Evolutionary conservation across 768 basidiomycete genomes (phyloP).

Genomic region (Boletus rufocinnamomeus): DNA sequence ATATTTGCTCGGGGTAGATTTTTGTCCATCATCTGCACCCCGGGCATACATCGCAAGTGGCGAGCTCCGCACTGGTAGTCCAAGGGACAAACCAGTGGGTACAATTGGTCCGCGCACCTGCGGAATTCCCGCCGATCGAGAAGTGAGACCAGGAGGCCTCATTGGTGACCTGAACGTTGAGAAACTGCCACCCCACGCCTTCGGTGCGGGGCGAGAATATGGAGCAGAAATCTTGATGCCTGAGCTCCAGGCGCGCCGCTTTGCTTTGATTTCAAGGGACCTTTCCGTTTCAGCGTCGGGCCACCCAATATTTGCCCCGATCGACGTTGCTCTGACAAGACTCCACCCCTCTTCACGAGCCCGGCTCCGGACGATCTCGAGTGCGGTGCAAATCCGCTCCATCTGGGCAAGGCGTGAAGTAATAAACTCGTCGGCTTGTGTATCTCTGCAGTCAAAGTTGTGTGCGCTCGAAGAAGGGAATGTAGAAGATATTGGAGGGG

Average conservation of each 20-base stretch:
- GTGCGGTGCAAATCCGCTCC: slow-evolving; percentile 43
- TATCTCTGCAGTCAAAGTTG: slow-evolving; percentile 2
- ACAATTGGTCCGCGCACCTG: slow-evolving; percentile 24
- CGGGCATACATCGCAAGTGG: slow-evolving; percentile 46
- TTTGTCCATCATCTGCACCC: slow-evolving; percentile 41
- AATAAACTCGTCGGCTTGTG: slow-evolving; percentile 16
- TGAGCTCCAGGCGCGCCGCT: slow-evolving; percentile 69
- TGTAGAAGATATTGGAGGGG: neutral
- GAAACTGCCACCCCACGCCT: slow-evolving; percentile 22
- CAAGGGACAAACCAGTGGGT: slow-evolving; percentile 46
- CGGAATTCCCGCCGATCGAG: neutral
- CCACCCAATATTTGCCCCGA: slow-evolving; percentile 29
- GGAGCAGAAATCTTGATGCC: slow-evolving; percentile 43
- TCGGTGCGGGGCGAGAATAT: slow-evolving; percentile 14
- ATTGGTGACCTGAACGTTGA: neutral
- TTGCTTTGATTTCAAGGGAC: slow-evolving; percentile 57
- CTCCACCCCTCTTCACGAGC: slow-evolving; percentile 41
- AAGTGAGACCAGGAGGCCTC: slow-evolving; percentile 26
- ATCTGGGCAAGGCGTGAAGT: slow-evolving; percentile 26
- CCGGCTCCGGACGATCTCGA: slow-evolving; percentile 45
- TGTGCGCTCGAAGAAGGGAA: slow-evolving; percentile 12
- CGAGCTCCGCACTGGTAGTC: slow-evolving; percentile 52
- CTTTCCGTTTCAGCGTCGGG: slow-evolving; percentile 29
- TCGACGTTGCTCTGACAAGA: slow-evolving; percentile 36
- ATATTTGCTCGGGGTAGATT: slow-evolving; percentile 18